Base-by-base conservation (phyloP, 768 basidiomycete genomes). In the Termitomyces sp. region DNA sequence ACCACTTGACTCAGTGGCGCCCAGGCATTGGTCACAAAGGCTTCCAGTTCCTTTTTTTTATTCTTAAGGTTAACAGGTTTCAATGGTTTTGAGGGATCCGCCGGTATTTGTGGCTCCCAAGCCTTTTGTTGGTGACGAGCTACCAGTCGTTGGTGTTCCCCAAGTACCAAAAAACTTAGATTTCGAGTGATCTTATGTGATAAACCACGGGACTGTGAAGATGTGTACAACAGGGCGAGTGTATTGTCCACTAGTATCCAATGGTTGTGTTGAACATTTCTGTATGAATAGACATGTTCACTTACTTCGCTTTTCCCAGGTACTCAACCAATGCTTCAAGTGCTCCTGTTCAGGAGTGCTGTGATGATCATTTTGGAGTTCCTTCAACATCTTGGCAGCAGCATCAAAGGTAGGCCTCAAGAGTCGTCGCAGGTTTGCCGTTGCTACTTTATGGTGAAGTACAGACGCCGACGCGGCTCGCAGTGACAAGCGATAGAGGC, bases 171-270 rank as follows among this genome's bases (percentile, higher is more conserved):
- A 22, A 75, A 67, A 10, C 71, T 69, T 13, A 88, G 69, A 63
- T 89, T 89, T 18, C 79, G 79, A 6, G 86, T 84, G 6, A 84
- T 63, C 56, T 72, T 73, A 65, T 89, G 85, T 12, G 88, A 69
- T 14, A 88, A 70, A 14, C 89, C 89, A 27, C 87, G 81, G 34
- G 82, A 80, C 57, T 76, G 74, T 4, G 82, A 80, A n/a, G 89
- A 86, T 27, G 76, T 82, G 69, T 82, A 79, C 46, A 91, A 67
- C 9, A 91, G 62, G 33, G 77, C 75, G 40, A 91, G 75, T 0
- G 88, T 89, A 58, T 77, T 79, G 64, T 91, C 88, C 69, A 89
- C 90, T 92, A 58, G 7, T 53, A 44, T 55, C 9, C 18, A 48
- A 14, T n/a, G 16, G 52, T 43, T 39, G 34, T 55, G 55, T 66